Evolutionary conservation across 345 rosid species (phyloP).

Genomic region (Camelina neglecta): DNA sequence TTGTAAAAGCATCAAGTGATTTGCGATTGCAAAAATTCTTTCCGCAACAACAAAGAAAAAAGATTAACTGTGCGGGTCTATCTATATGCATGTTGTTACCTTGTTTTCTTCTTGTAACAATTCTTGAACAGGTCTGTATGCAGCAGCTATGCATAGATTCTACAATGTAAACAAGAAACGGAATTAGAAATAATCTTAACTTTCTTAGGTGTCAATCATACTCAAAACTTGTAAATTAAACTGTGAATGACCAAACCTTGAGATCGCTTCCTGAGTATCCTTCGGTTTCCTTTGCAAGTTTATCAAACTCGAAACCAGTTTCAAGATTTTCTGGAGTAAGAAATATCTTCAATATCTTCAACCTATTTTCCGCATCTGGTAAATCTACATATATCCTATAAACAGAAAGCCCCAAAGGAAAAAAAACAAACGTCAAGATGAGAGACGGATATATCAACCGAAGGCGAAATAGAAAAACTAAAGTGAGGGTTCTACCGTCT

Average conservation of each 20-base stretch:
- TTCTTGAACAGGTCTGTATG: conserved; percentile 98
- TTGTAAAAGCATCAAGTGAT: not conserved
- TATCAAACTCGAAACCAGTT: conserved; percentile 58
- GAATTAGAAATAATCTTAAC: not conserved
- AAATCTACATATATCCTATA: conserved; percentile 91
- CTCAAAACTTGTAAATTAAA: conserved; percentile 10
- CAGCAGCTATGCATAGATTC: conserved; percentile 98
- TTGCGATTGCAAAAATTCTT: not conserved
- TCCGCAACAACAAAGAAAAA: not conserved
- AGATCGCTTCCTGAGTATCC: conserved; percentile 99
- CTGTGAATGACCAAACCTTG: conserved; percentile 59
- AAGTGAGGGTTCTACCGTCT: conserved; percentile 63
- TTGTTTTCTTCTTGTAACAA: conserved; percentile 76
- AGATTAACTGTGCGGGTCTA: not conserved
- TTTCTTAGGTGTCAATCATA: not conserved
- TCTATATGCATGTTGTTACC: conserved; percentile 46
- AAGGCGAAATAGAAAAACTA: not conserved
- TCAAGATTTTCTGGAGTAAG: conserved; percentile 74
- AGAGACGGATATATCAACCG: not conserved
- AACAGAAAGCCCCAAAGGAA: not conserved
- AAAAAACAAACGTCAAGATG: not conserved
- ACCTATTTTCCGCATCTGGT: conserved; percentile 88
- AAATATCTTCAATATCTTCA: conserved; percentile 83
- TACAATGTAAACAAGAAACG: conserved; percentile 43
- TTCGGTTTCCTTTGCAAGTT: conserved; percentile 84